Conservation (phyloP, 2,329 filamentous ascomycete genomes). For the Lojkania enalia region DNA sequence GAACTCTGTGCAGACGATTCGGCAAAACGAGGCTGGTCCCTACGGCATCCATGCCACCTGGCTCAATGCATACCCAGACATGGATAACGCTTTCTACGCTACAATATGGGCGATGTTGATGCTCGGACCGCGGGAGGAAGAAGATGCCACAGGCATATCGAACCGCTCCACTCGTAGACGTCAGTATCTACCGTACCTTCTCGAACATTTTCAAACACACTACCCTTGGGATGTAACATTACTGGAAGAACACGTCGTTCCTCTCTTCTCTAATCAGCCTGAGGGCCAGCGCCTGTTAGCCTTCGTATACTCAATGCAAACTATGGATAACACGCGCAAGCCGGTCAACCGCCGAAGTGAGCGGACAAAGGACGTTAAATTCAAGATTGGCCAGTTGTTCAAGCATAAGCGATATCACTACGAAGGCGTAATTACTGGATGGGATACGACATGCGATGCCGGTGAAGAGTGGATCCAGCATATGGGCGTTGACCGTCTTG, state of each 20-base stretch:
- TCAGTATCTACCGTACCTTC: constrained; percentile 66
- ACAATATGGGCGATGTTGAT: constrained; percentile 69
- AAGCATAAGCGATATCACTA: constrained; percentile 79
- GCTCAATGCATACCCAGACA: constrained; percentile 47
- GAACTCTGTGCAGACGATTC: constrained; percentile 64
- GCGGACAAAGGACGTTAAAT: constrained; percentile 24
- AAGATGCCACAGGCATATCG: constrained; percentile 25
- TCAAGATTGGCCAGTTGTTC: constrained; percentile 76
- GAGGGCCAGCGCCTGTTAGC: constrained; percentile 60
- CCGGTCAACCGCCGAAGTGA: constrained; percentile 22
- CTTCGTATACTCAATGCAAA: constrained; percentile 59
- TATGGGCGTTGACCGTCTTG: constrained; percentile 63
- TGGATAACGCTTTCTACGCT: constrained; percentile 68
- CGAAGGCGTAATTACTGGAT: constrained; percentile 83
- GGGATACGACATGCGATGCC: constrained; percentile 66
- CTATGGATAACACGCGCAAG: constrained; percentile 60
- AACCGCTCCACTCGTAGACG: constrained; percentile 47
- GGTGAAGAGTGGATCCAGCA: constrained; percentile 65
- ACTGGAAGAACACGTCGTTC: constrained; percentile 68
- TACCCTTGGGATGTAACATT: constrained; percentile 74
- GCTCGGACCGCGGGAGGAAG: constrained; percentile 37
- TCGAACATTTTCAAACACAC: constrained; percentile 65
- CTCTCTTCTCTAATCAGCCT: constrained; percentile 58
- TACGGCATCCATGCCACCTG: constrained; percentile 29
- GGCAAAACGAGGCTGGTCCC: constrained; percentile 26